Evolutionary conservation across 805 yeast species (phyloP).

Genomic region (Danielia reshetovae): DNA sequence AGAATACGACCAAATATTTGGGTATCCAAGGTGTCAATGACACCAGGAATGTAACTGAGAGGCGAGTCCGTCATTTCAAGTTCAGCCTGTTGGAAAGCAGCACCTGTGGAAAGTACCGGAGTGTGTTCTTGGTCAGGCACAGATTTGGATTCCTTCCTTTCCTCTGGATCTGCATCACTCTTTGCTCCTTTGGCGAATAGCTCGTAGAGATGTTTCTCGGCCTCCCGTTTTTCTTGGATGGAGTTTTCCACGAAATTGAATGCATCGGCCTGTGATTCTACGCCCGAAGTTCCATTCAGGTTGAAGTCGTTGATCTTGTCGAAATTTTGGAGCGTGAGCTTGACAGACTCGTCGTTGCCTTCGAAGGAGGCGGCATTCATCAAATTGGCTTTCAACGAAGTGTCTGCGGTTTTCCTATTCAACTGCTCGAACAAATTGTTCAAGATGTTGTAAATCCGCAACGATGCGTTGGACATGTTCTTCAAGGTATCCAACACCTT

Average conservation of each 20-base stretch:
- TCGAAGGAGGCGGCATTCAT: constrained; percentile 9
- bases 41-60: constrained; percentile 64
- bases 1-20: constrained; percentile 79
- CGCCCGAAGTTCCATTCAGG: neutral
- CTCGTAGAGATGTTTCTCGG: constrained; percentile 4
- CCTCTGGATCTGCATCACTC: neutral
- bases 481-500: constrained; percentile 67
- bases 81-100: neutral
- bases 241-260: constrained; percentile 2
- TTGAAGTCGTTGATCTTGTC: constrained; percentile 25
- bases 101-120: neutral
- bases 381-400: constrained; percentile 18
- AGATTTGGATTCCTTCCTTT: neutral
- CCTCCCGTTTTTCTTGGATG: neutral
- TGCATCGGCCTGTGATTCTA: neutral
- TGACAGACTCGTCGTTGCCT: constrained; percentile 16
- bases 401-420: constrained; percentile 64
- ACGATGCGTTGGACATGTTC: constrained; percentile 72
- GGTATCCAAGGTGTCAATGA: constrained; percentile 79
- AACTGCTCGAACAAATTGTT: constrained; percentile 77
- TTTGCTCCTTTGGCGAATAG: constrained; percentile 1
- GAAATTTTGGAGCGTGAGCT: constrained; percentile 25
- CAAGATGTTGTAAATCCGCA: constrained; percentile 73
- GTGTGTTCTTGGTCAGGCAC: neutral
- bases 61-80: constrained; percentile 2